phyloP scores from a whole-genome alignment of 2,329 filamentous ascomycete genomes.

The Fusarium piperis region DNA sequence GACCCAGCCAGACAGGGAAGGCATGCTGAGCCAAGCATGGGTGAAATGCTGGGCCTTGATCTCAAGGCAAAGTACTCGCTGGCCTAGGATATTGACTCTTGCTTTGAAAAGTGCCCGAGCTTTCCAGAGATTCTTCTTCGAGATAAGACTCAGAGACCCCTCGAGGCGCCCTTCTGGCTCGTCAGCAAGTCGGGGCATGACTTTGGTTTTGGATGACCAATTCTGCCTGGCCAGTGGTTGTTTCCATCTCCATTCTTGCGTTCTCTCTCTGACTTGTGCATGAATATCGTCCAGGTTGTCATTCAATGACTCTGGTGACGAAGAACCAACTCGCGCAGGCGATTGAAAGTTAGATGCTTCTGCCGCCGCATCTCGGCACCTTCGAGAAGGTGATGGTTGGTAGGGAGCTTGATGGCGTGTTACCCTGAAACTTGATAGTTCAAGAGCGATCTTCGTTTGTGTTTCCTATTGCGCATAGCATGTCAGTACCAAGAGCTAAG shows the following conservation, averaged over 20 bases:
- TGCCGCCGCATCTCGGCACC: not conserved
- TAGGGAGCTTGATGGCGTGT: fast-evolving
- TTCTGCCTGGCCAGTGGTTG: not conserved
- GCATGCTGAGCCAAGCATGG: not conserved
- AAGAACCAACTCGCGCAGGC: fast-evolving
- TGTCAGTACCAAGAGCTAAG: not conserved
- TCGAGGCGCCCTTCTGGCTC: not conserved
- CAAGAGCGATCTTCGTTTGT: not conserved
- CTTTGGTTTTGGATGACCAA: not conserved
- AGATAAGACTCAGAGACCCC: not conserved
- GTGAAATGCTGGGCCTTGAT: not conserved
- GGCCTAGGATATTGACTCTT: not conserved
- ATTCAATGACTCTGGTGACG: not conserved
- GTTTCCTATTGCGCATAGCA: not conserved
- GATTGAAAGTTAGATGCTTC: not conserved
- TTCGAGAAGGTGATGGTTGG: not conserved
- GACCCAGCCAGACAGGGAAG: fast-evolving
- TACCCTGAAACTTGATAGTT: not conserved
- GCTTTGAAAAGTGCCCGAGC: not conserved
- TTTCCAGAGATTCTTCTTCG: not conserved
- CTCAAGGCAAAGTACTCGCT: not conserved
- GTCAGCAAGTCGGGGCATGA: no score
- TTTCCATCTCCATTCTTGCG: not conserved
- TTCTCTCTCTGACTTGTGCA: not conserved
- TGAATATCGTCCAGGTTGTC: not conserved